Conservation (phyloP, 1,139 yeast genomes). For the Pichia sp. region DNA sequence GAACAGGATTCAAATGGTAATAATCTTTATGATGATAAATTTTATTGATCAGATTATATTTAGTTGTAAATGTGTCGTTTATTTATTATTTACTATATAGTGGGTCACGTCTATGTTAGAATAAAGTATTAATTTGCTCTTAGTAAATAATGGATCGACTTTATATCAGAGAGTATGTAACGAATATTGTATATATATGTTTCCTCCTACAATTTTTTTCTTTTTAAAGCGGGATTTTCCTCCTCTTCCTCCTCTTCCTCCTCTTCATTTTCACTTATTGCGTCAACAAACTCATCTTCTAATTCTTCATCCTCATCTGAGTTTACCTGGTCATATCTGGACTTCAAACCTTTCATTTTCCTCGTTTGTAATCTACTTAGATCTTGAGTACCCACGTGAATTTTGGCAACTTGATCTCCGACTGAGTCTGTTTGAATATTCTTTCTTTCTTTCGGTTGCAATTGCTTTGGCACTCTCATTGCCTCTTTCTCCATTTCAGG, state of each 20-base stretch:
- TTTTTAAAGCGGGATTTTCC: constrained; percentile 38
- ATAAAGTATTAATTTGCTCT: neutral
- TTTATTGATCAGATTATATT: neutral
- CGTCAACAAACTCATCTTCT: constrained; percentile 24
- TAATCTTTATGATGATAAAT: constrained; percentile 18
- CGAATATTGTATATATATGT: neutral
- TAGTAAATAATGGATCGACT: neutral
- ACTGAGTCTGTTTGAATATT: constrained; percentile 78
- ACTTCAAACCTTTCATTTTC: constrained; percentile 96
- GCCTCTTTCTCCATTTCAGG: constrained; percentile 94
- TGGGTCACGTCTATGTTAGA: neutral
- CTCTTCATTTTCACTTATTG: constrained; percentile 24
- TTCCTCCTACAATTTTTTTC: constrained; percentile 26
- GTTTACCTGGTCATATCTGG: constrained; percentile 70
- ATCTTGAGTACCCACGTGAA: constrained; percentile 96
- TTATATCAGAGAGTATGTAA: neutral
- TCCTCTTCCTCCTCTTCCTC: constrained; percentile 24
- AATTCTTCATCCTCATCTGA: constrained; percentile 46
- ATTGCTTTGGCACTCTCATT: constrained; percentile 70
- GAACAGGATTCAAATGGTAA: constrained; percentile 13
- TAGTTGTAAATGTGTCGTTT: neutral
- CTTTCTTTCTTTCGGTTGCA: constrained; percentile 81
- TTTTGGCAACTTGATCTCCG: constrained; percentile 97
- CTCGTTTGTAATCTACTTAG: constrained; percentile 86
- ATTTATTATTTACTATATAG: neutral